Percentiles rank a stretch among this genome's conserved stretches.
Evolutionary conservation across 345 rosid species (phyloP).

Genomic region (Trapa incisa): DNA sequence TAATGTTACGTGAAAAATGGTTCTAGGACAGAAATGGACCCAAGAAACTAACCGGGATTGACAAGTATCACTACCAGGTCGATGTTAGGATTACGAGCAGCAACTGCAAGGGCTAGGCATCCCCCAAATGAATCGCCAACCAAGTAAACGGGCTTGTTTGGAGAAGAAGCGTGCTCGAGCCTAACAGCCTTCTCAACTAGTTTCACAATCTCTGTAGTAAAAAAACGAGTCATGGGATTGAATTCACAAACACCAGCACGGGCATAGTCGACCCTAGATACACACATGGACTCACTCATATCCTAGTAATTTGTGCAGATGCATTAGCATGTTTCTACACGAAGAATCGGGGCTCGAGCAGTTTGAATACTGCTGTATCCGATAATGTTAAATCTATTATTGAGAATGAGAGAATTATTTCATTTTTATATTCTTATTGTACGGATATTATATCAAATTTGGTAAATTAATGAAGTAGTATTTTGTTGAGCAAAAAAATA

Average conservation of each 20-base stretch:
- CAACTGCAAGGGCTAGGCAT: conserved; percentile 75
- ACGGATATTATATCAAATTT: too few relatives aligned
- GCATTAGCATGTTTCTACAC: too few relatives aligned
- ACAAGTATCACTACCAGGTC: conserved; percentile 58
- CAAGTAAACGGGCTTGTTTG: conserved; percentile 65
- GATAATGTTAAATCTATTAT: too few relatives aligned
- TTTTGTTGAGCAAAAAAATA: too few relatives aligned
- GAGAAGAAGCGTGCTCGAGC: conserved; percentile 11
- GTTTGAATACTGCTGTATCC: too few relatives aligned
- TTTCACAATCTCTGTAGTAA: conserved; percentile 25
- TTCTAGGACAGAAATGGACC: conserved; percentile 3
- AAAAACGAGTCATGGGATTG: not conserved
- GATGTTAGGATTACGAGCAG: conserved; percentile 54
- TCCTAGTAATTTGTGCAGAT: not conserved
- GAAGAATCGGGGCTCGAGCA: too few relatives aligned
- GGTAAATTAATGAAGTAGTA: too few relatives aligned
- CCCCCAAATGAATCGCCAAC: conserved; percentile 92
- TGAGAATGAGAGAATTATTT: too few relatives aligned
- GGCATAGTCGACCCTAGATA: not conserved
- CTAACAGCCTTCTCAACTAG: too few relatives aligned
- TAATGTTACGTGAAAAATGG: not conserved
- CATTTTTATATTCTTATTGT: too few relatives aligned
- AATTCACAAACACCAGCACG: not conserved
- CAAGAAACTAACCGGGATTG: conserved; percentile 55
- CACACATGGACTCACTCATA: not conserved